Evolutionary conservation across 257 asterid species (phyloP).

Genomic region (Echites panduratus): DNA sequence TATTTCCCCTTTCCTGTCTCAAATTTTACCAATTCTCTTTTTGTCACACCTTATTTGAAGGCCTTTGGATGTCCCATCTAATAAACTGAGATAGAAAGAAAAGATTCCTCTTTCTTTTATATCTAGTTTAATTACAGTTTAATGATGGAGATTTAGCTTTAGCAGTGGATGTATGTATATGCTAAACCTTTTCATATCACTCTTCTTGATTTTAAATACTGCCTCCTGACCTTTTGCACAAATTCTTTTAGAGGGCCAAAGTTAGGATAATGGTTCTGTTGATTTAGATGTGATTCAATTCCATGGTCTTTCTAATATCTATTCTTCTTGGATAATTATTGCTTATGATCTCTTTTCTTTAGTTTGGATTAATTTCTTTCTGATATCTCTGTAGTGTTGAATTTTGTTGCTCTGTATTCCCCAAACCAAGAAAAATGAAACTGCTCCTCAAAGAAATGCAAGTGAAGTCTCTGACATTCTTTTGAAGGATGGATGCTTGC

Average conservation of each 20-base stretch:
- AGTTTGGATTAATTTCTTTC: background rate
- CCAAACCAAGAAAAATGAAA: no score
- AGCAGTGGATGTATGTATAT: conserved; percentile 20
- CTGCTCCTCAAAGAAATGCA: conserved; percentile 13
- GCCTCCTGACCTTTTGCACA: background rate
- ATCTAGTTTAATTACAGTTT: background rate
- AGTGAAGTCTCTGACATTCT: conserved; percentile 22
- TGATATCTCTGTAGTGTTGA: background rate
- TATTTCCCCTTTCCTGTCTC: background rate
- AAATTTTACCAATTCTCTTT: background rate
- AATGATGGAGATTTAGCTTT: background rate
- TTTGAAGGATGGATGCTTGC: conserved; percentile 68
- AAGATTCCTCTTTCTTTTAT: background rate
- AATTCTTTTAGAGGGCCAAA: background rate
- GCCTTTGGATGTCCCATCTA: background rate
- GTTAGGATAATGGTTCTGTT: background rate
- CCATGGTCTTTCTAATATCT: background rate
- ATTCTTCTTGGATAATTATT: background rate
- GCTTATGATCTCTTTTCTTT: conserved; percentile 1
- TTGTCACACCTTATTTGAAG: background rate
- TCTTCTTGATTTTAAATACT: background rate
- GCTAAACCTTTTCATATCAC: background rate
- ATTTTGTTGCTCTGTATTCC: background rate
- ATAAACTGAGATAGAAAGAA: background rate
- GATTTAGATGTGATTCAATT: background rate